These are phyloP conservation scores for Panicum virgatum DNA, from an alignment of 202 grass and related monocot genomes.

Conservation along the genomic window DNA sequence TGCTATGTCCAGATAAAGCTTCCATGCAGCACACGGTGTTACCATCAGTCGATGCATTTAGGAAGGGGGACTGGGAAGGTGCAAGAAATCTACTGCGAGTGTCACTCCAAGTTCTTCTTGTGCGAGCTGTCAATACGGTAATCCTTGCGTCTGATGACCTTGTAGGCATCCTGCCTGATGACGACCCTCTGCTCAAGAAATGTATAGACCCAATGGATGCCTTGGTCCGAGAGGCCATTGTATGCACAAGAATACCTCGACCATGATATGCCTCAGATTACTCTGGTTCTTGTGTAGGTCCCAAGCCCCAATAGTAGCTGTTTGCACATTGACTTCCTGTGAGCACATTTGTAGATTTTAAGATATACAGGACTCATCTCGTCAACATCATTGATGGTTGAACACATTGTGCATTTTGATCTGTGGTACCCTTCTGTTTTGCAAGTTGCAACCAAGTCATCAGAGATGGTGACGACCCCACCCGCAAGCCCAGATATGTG, in stretches of 20 bases:
- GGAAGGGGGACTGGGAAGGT: conserved; percentile 71
- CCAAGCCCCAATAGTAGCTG: conserved; percentile 17
- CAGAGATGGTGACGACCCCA: conserved; percentile 19
- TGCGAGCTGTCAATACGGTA: conserved; percentile 68
- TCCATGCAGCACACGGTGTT: conserved; percentile 70
- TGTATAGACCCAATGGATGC: conserved; percentile 79
- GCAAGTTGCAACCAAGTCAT: conserved; percentile 34
- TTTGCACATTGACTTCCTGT: conserved; percentile 10
- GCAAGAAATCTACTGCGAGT: conserved; percentile 74
- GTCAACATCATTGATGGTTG: background rate
- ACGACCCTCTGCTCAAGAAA: conserved; percentile 68
- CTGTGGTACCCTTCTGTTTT: conserved; percentile 12
- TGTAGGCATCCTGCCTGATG: conserved; percentile 62
- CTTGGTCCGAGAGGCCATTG: conserved; percentile 55
- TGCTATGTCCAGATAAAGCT: conserved; percentile 63
- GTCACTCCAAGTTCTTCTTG: conserved; percentile 76
- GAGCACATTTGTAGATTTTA: conserved; percentile 36
- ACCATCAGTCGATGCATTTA: conserved; percentile 59
- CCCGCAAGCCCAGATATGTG: conserved; percentile 13
- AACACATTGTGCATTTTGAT: conserved; percentile 7
- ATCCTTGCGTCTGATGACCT: conserved; percentile 76
- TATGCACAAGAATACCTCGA: conserved; percentile 28
- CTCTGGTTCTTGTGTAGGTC: conserved; percentile 5
- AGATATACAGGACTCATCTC: conserved; percentile 17
- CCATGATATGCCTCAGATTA: conserved; percentile 21